Conservation (phyloP, 768 basidiomycete species). For the Holtermannia corniformis region DNA sequence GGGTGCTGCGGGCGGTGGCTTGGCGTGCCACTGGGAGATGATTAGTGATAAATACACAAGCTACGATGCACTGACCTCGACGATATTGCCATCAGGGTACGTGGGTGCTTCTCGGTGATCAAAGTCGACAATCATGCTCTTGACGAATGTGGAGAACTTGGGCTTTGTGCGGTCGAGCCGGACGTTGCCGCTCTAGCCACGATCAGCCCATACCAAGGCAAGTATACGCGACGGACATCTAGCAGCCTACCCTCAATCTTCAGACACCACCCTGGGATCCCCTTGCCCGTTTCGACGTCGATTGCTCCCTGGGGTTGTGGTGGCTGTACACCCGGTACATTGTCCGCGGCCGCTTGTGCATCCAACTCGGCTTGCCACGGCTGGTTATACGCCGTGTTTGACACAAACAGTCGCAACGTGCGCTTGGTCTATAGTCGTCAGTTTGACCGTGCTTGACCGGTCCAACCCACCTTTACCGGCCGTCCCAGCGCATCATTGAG, state of each 20-base stretch:
- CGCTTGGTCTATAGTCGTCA: constrained; percentile 70
- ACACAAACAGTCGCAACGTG: constrained; percentile 73
- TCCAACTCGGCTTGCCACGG: constrained; percentile 57
- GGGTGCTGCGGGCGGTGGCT: constrained; percentile 43
- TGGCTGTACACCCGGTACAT: constrained; percentile 7
- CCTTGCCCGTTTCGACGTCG: constrained; percentile 73
- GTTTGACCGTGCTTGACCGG: not conserved
- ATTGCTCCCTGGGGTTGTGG: constrained; percentile 10
- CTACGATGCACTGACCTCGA: constrained; percentile 56
- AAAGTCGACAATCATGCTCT: constrained; percentile 73
- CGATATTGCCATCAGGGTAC: constrained; percentile 76
- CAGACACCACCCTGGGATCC: constrained; percentile 79
- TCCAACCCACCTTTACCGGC: constrained; percentile 54
- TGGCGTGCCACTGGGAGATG: constrained; percentile 39
- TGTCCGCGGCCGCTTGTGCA: not conserved
- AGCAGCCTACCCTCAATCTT: constrained; percentile 79
- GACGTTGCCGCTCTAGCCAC: constrained; percentile 32
- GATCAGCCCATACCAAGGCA: not conserved
- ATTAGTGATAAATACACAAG: not conserved
- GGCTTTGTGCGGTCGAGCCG: constrained; percentile 43
- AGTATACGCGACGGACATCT: constrained; percentile 35
- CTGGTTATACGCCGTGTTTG: constrained; percentile 77
- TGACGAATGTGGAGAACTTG: constrained; percentile 79
- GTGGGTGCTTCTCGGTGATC: constrained; percentile 65
- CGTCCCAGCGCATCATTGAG: constrained; percentile 78